Evolutionary conservation across 495 filamentous ascomycete genomes (phyloP), one percentile per base, ranked within the genome.

Genomic region (Halenospora varia): DNA sequence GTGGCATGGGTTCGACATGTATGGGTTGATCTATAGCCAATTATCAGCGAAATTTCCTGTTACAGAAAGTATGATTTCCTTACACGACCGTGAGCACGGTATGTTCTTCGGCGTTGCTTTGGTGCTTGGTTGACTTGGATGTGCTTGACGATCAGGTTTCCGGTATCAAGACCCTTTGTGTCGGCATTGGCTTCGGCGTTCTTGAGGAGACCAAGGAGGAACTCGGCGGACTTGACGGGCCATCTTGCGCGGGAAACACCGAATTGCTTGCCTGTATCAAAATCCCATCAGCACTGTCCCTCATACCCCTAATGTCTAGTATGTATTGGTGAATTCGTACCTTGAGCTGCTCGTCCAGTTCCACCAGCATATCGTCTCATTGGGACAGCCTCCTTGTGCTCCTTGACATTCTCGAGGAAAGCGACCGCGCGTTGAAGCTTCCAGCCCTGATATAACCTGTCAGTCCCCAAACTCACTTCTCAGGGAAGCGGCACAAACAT

Each of bases 51-150:
- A 25, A 2, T 45, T 56, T 25, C 10, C 19, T 10, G 18, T 13
- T 49, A 10, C 19, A 25, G 13, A 1, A 25, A 2, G 6, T 29
- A 35, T 20, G 46, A 23, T n/a, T n/a, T 64, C 88, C 94, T 69
- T 96, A 98, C 94, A 83, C 92, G 89, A 84, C 94, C 94, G 82
- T 99, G 94, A 60, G 95, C 95, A 84, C 94, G 91, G 86, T 97
- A 99, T 69, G 94, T 99, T 69, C 94, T 87, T 76, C 94, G 84
- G 71, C 94, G 83, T 79, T 96, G 91, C 85, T 97, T 97, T 68
- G 94, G 94, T 60, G 94, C 94, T 82, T 99, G 94, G 86, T 97
- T 97, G 81, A 97, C 95, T 79, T 97, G 94, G 79, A 99, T 97
- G 84, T 96, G 94, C 88, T 96, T 95, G 75, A 99, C 88, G 69